These are phyloP conservation scores for Casuarina glauca DNA, from an alignment of 306 rosid species.

Conservation along the genomic window DNA sequence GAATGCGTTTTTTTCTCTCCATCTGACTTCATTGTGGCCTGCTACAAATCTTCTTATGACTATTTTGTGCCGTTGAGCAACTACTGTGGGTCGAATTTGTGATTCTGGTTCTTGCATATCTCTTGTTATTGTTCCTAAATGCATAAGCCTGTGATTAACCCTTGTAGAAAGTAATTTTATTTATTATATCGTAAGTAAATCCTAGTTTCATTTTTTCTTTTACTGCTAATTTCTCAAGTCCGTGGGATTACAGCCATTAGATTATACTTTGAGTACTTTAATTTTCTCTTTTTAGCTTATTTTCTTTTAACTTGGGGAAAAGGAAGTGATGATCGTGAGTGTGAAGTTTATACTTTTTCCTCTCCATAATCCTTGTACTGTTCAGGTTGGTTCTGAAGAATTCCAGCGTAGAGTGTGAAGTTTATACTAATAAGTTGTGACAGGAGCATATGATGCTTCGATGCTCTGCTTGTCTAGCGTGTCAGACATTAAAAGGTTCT, in stretches of 20 bases:
- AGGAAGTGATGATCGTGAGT: not conserved
- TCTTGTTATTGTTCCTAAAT: not conserved
- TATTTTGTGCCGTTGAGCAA: not conserved
- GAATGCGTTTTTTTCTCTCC: constrained; percentile 10
- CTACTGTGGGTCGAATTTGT: not conserved
- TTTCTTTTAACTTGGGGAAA: not conserved
- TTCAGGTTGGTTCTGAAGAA: not conserved
- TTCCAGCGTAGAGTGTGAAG: not conserved
- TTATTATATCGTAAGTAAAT: not conserved
- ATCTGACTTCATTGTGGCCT: constrained; percentile 15
- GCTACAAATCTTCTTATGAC: constrained; percentile 18
- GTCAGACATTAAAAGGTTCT: not conserved
- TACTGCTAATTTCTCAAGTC: not conserved
- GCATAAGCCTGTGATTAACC: not conserved
- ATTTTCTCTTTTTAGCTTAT: not conserved
- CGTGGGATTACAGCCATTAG: not conserved
- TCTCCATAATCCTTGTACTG: not conserved
- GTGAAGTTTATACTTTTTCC: not conserved
- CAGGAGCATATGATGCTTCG: not conserved
- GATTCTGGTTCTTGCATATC: not conserved
- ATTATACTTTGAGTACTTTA: not conserved
- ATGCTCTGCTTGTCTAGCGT: not conserved
- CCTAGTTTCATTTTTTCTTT: not conserved
- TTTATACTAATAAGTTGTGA: not conserved
- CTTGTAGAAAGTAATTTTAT: not conserved